A percentile compares a stretch with the other conserved stretches of the same genome.
Evolutionary conservation across 768 basidiomycete species (phyloP).

Genomic region (Phanerodontia chrysosporium): DNA sequence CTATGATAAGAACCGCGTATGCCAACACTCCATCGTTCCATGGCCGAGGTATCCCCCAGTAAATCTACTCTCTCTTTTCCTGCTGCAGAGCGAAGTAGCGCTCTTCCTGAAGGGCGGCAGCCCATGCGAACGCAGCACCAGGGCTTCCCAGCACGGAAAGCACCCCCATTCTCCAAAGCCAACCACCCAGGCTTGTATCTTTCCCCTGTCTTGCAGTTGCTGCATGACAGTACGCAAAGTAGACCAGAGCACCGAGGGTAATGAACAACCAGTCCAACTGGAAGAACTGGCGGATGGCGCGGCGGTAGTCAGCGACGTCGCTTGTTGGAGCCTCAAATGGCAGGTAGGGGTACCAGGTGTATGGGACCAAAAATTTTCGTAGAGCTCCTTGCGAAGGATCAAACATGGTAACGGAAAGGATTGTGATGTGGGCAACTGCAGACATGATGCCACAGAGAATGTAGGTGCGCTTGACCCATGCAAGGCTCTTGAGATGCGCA

Average conservation of each 20-base stretch:
- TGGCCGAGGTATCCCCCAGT: too few species aligned
- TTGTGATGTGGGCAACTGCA: background rate
- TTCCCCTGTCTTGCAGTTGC: too few species aligned
- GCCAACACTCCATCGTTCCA: too few species aligned
- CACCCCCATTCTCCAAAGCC: background rate
- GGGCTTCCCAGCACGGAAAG: slow-evolving; percentile 5
- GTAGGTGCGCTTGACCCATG: slow-evolving; percentile 6
- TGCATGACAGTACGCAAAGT: background rate
- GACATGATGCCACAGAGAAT: slow-evolving; percentile 1
- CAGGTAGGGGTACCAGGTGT: background rate
- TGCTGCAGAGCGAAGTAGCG: background rate
- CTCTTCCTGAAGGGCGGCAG: slow-evolving; percentile 3
- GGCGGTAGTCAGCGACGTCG: background rate
- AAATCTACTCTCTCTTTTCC: background rate
- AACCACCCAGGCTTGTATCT: background rate
- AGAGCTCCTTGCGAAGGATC: slow-evolving; percentile 4
- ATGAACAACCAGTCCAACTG: slow-evolving; percentile 12
- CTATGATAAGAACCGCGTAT: too few species aligned
- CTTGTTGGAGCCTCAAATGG: background rate
- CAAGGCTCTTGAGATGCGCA: too few species aligned
- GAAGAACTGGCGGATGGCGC: slow-evolving; percentile 6
- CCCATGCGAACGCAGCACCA: slow-evolving; percentile 9
- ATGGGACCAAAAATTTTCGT: slow-evolving; percentile 5
- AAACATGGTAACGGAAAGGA: background rate
- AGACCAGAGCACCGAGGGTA: slow-evolving; percentile 2